A percentile compares a stretch with the other conserved stretches of the same genome.
Evolutionary conservation across 345 rosid genomes (phyloP).

Genomic region (Excoecaria agallocha): DNA sequence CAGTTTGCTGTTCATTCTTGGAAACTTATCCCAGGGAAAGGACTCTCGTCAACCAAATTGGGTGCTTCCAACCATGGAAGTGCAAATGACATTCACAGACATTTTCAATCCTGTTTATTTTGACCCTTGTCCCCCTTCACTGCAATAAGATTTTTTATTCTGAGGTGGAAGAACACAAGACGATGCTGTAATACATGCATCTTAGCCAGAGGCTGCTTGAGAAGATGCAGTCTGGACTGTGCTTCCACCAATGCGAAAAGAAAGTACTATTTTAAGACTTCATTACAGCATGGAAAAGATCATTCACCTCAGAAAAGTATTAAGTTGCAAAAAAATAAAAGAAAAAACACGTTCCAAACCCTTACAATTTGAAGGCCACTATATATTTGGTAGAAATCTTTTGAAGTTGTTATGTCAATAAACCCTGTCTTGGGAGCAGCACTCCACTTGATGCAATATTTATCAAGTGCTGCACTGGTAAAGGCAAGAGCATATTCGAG

Average conservation of each 20-base stretch:
- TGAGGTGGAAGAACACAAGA: neutral
- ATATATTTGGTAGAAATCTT: constrained; percentile 87
- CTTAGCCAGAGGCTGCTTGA: no score
- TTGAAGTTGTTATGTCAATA: constrained; percentile 91
- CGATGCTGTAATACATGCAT: no score
- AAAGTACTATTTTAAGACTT: neutral
- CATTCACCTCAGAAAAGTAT: neutral
- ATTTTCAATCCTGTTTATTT: neutral
- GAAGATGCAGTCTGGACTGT: no score
- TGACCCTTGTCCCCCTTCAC: neutral
- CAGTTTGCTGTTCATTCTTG: neutral
- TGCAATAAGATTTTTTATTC: neutral
- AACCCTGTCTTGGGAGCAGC: constrained; percentile 95
- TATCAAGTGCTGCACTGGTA: constrained; percentile 91
- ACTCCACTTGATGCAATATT: constrained; percentile 95
- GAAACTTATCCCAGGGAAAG: neutral
- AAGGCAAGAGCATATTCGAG: constrained; percentile 98
- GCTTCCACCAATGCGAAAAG: no score
- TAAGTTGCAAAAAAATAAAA: neutral
- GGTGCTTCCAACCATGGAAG: neutral
- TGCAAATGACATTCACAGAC: neutral
- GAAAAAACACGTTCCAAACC: neutral
- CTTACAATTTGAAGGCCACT: constrained; percentile 97
- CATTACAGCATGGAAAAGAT: neutral
- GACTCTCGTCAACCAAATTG: neutral